Conservation (phyloP, 768 basidiomycete species). For the Mycena floridula region DNA sequence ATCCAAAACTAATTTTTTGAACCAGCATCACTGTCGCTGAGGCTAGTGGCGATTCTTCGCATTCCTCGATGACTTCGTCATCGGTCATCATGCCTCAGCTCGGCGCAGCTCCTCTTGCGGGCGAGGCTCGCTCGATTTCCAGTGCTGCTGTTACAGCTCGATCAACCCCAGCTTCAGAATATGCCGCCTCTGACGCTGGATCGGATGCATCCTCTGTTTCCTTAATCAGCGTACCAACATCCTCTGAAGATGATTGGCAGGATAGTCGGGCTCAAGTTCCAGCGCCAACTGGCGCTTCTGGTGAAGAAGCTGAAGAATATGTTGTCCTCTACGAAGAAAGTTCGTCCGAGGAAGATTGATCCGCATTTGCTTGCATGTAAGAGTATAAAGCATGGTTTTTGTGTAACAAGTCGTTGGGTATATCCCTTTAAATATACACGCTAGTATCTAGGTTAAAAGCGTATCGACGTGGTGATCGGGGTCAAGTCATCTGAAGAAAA, state of each 20-base stretch:
- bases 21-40: conserved; percentile 65
- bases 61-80: conserved; percentile 59
- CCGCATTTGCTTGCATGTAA: background rate
- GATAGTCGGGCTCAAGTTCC: conserved; percentile 42
- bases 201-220: conserved; percentile 50
- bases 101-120: conserved; percentile 9
- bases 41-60: conserved; percentile 24
- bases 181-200: conserved; percentile 26
- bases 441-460: too few species aligned
- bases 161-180: conserved; percentile 1
- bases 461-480: too few species aligned
- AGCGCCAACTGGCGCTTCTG: conserved; percentile 13
- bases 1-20: conserved; percentile 1
- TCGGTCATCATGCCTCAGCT: conserved; percentile 64
- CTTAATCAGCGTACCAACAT: conserved; percentile 55
- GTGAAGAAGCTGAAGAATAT: conserved; percentile 45
- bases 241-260: conserved; percentile 51
- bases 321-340: conserved; percentile 68
- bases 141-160: conserved; percentile 4
- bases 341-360: conserved; percentile 45
- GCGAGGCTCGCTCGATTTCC: conserved; percentile 5
- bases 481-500: too few species aligned
- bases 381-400: background rate
- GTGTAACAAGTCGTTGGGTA: background rate
- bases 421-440: background rate